Evolutionary conservation across 2,329 filamentous ascomycete species (phyloP).

Genomic region (Magnaporthiopsis poae): DNA sequence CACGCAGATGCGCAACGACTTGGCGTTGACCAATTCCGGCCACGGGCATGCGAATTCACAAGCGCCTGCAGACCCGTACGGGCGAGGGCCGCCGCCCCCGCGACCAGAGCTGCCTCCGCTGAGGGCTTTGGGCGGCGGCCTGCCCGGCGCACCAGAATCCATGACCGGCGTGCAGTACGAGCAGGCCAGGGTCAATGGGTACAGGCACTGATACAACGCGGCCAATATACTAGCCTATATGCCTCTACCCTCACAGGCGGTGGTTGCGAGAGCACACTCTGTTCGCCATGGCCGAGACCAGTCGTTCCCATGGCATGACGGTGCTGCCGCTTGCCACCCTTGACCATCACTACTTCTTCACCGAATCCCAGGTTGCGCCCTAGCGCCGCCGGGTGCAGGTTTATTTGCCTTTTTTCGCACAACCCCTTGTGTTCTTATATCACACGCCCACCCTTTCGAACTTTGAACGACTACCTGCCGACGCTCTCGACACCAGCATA

Average conservation of each 20-base stretch:
- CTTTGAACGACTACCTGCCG: not conserved
- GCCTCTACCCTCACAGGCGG: too few species aligned
- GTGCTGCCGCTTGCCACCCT: too few species aligned
- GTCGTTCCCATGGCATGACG: not conserved
- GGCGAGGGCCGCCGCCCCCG: constrained; percentile 18
- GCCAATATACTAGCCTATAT: not conserved
- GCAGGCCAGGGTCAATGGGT: constrained; percentile 36
- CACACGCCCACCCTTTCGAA: not conserved
- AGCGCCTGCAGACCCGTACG: constrained; percentile 17
- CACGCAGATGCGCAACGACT: constrained; percentile 33
- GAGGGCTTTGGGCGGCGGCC: constrained; percentile 37
- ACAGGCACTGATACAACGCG: constrained; percentile 20
- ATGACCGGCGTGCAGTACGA: constrained; percentile 61
- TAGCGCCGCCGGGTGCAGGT: not conserved
- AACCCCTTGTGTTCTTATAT: not conserved
- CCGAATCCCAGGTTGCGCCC: not conserved
- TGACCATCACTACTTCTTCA: not conserved
- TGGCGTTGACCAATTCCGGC: constrained; percentile 17
- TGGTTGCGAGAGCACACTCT: not conserved
- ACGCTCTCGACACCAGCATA: not conserved
- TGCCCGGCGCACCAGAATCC: constrained; percentile 39
- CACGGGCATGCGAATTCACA: constrained; percentile 12
- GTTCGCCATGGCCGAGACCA: not conserved
- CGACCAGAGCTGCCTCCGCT: constrained; percentile 49
- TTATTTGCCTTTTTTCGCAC: not conserved